These are phyloP conservation scores for Alternaria rosae DNA, from an alignment of 2,329 filamentous ascomycete species.

Conservation along the genomic window DNA sequence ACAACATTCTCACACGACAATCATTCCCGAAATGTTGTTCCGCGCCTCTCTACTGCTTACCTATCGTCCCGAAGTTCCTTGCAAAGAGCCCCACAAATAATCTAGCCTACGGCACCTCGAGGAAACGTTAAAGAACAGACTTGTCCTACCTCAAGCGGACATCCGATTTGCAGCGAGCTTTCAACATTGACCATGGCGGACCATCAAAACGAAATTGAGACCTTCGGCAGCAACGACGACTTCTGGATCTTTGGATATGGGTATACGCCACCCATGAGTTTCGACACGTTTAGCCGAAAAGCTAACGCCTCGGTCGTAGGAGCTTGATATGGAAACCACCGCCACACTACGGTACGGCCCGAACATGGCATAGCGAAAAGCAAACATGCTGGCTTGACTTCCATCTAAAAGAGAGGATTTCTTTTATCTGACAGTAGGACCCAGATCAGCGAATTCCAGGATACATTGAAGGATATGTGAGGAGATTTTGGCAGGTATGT, in stretches of 20 bases:
- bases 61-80: background rate
- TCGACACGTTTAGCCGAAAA: background rate
- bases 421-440: slow-evolving; percentile 60
- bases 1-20: slow-evolving; percentile 5
- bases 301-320: slow-evolving; percentile 56
- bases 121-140: background rate
- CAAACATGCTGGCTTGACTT: background rate
- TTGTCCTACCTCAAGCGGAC: background rate
- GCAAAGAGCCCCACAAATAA: slow-evolving; percentile 3
- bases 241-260: slow-evolving; percentile 99
- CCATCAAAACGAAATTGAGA: slow-evolving; percentile 40
- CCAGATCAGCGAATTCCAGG: slow-evolving; percentile 84
- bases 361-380: background rate
- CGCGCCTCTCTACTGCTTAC: background rate
- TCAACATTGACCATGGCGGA: slow-evolving; percentile 29
- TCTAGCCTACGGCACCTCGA: background rate
- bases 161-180: background rate
- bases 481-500: slow-evolving; percentile 96
- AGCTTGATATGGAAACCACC: slow-evolving; percentile 99
- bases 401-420: background rate
- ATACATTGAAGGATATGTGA: slow-evolving; percentile 91
- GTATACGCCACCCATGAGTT: slow-evolving; percentile 58
- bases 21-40: background rate
- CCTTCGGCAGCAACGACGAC: slow-evolving; percentile 61
- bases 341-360: slow-evolving; percentile 80